phyloP scores from a whole-genome alignment of 768 basidiomycete species.

The Phlebiopsis flavidoalba region DNA sequence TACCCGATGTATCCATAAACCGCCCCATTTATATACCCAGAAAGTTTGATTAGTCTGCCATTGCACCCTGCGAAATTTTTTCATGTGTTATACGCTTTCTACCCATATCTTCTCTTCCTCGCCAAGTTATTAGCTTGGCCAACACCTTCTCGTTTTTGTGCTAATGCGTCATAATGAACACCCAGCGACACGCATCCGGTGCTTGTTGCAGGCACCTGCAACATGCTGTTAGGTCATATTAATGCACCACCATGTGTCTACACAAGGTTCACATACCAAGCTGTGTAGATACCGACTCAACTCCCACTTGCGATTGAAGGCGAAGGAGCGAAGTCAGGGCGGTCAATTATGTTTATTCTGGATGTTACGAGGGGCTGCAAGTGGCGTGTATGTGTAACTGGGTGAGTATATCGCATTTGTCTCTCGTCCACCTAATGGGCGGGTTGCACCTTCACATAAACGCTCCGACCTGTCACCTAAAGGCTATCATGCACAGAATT shows the following conservation, averaged over 20 bases:
- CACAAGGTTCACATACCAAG: conserved; percentile 21
- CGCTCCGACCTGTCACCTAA: conserved; percentile 48
- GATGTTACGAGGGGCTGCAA: conserved; percentile 24
- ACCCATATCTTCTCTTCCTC: neutral
- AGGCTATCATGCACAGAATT: conserved; percentile 46
- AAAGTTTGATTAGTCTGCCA: too few species aligned
- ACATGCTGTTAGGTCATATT: neutral
- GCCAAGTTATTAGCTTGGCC: neutral
- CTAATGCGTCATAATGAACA: conserved; percentile 1
- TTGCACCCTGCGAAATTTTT: too few species aligned
- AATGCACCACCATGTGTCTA: neutral
- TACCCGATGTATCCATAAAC: too few species aligned
- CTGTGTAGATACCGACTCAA: conserved; percentile 31
- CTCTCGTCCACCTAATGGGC: too few species aligned
- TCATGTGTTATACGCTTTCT: neutral
- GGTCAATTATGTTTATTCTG: conserved; percentile 30
- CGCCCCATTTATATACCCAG: too few species aligned
- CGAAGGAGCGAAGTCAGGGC: conserved; percentile 21
- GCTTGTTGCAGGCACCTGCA: conserved; percentile 8
- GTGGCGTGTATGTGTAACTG: neutral
- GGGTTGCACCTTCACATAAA: too few species aligned
- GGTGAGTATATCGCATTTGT: neutral
- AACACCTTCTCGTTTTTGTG: neutral
- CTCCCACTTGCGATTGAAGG: conserved; percentile 17
- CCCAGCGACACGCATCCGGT: neutral